Evolutionary conservation across 768 basidiomycete species (phyloP), one percentile per base, ranked within the genome.

Genomic region (Lyophyllum semitale): DNA sequence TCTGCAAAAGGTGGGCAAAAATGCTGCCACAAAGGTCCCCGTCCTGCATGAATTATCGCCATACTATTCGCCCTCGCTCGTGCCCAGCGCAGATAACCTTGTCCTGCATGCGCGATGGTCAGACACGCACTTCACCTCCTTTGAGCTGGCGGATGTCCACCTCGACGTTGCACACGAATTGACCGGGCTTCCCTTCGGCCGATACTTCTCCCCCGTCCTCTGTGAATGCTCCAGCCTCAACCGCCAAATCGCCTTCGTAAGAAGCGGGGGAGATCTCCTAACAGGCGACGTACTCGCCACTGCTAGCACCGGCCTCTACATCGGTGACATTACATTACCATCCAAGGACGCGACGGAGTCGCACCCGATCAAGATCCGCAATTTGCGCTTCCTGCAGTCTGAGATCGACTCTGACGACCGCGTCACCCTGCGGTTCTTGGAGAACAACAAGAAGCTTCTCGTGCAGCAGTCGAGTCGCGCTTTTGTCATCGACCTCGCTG

Each of bases 31-130:
- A 7, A 71, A 74, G 32, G 74, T 82, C 8, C 87, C 87, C 8
- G 75, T 79, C n/a, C 66, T 80, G 4, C 66, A 84, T 48, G 53
- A 75, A 11, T 66, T 68, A 6, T 74, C 72, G 1, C 72, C 84
- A 1, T 89, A 91, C 61, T 87, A 86, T 57, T 87, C 88, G 0
- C 88, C 88, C 1, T 77, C 82, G 4, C 89, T 89, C 63, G 77
- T 86, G n/a, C 76, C 73, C 43, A 75, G 77, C 20, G 65, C 72
- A 3, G 69, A 73, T 20, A 69, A 84, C 52, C 66, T 88, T 22
- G 67, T 89, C 11, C 65, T 91, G 15, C 88, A 89, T 48, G 79
- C 81, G 3, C 81, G 85, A 12, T 90, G 88, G 88, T 88, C 87
- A 0, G 79, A 89, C 62, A 69, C 71, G 7, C 64, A 75, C 52